Evolutionary conservation across 306 rosid species (phyloP).

Genomic region (Vigna nakashimae): DNA sequence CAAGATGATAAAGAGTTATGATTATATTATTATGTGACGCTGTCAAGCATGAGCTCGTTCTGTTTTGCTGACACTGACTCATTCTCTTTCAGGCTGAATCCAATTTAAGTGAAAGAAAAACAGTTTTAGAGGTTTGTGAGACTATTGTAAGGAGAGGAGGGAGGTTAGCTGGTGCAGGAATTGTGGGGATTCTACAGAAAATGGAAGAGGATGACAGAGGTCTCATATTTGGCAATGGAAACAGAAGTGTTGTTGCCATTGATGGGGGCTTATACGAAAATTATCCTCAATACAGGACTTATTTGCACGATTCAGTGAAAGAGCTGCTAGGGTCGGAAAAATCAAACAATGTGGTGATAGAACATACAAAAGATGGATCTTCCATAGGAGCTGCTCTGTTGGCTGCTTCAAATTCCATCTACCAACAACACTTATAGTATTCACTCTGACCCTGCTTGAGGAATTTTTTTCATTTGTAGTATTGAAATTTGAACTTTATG

Average conservation of each 20-base stretch:
- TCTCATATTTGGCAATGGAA: constrained; percentile 56
- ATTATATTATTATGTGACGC: background rate
- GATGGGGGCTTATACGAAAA: constrained; percentile 92
- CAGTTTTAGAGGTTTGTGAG: constrained; percentile 87
- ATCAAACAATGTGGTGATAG: constrained; percentile 67
- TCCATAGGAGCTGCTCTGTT: constrained; percentile 95
- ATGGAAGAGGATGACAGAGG: constrained; percentile 80
- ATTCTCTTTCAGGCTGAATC: constrained; percentile 64
- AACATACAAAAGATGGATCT: constrained; percentile 88
- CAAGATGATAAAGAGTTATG: background rate
- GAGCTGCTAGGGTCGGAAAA: constrained; percentile 73
- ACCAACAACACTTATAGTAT: constrained; percentile 51
- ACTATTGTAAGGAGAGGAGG: constrained; percentile 87
- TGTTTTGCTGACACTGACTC: background rate
- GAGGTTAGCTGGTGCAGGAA: constrained; percentile 93
- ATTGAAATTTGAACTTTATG: background rate
- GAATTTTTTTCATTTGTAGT: background rate
- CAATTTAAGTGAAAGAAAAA: constrained; percentile 64
- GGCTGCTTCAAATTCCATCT: constrained; percentile 90
- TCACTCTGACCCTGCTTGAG: too few species aligned
- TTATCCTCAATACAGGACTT: constrained; percentile 81
- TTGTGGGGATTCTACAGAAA: constrained; percentile 85
- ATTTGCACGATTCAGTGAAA: constrained; percentile 63
- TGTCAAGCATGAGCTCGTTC: background rate
- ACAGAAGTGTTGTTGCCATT: constrained; percentile 87